These are phyloP conservation scores for Phytomonas francai DNA, from an alignment of 208 protist species.

Conservation along the genomic window DNA sequence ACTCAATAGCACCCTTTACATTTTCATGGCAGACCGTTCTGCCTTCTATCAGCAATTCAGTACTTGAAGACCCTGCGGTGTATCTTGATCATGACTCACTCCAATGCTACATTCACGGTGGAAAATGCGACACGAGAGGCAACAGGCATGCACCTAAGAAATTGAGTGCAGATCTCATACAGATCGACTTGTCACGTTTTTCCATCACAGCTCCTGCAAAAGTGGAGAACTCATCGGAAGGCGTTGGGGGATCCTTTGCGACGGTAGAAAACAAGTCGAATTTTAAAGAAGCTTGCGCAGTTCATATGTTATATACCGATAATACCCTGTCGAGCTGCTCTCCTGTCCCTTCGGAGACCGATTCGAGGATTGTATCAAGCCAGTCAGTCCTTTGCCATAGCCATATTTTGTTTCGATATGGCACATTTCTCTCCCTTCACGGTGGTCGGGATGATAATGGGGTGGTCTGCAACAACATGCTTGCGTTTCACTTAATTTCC, in stretches of 20 bases:
- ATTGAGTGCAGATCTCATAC: not conserved
- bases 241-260: not conserved
- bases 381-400: not conserved
- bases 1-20: no score
- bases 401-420: slow-evolving; percentile 7
- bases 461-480: not conserved
- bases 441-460: not conserved
- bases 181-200: not conserved
- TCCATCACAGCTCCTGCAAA: not conserved
- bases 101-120: no score
- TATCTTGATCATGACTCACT: no score
- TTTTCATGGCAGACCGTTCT: no score
- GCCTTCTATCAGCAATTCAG: no score
- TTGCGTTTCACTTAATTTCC: not conserved
- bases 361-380: not conserved
- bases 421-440: not conserved
- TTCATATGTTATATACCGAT: not conserved
- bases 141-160: not conserved
- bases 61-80: no score
- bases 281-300: not conserved
- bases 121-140: not conserved
- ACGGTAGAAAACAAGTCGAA: not conserved
- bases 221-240: not conserved
- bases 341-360: not conserved
- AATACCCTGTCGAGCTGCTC: not conserved